Evolutionary conservation across 768 basidiomycete species (phyloP), one percentile per base, ranked within the genome.

Genomic region (Phaeolepiota aurea): DNA sequence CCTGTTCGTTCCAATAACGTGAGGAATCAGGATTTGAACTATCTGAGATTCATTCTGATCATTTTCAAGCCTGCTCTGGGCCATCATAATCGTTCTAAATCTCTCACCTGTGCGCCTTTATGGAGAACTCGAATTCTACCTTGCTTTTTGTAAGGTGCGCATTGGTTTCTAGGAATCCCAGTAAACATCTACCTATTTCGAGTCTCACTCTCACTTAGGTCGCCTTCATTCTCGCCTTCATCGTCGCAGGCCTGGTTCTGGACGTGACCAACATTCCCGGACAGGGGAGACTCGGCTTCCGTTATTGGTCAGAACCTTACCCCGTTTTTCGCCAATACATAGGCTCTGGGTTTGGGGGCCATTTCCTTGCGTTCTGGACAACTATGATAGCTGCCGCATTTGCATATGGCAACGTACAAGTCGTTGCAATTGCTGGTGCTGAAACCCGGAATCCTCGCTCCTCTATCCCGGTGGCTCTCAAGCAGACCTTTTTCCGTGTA

Each of bases 361-460:
- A 54, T 48, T 78, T 63, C 73, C 77, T 30, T 70, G 85, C 40
- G 31, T 70, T 64, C 39, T 64, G 58, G 60, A 58, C 59, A 5
- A 59, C 54, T 3, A 55, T 60, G 55, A 55, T 60, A 23, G 52
- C 56, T 15, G 64, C 64, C n/a, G 76, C 72, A 2, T 87, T 80
- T 65, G 77, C 82, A 1, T 78, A 77, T 59, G 69, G 75, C 44
- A 79, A 79, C 15, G 72, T 81, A 47, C 79, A 84, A 56, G 48
- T 51, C 5, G 53, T 65, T 13, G 61, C 61, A 4, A 59, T 56
- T 22, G 51, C 51, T 36, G 54, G 78, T 5, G 76, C 74, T 0
- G 84, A 87, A 61, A 74, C 79, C 1, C 48, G 63, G 40, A 78
- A 77, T 50, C 84, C 85, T 7, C 69, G 80, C 20, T 71, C 68